Evolutionary conservation across 2,329 filamentous ascomycete genomes (phyloP).

Genomic region (Colletotrichum horii): DNA sequence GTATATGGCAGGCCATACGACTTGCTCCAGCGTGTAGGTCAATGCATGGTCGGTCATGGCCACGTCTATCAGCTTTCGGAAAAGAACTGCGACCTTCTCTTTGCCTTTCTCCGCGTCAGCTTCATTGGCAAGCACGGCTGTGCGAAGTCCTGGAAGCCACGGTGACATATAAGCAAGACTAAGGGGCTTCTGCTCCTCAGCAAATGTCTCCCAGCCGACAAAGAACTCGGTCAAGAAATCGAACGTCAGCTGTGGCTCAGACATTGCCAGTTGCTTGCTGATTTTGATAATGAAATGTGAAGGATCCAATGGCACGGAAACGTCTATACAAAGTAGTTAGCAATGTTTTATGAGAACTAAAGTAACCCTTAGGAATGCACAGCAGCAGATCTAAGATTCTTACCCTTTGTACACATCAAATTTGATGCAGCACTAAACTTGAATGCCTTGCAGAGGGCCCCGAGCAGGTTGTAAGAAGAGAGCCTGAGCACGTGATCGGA

Average conservation of each 20-base stretch:
- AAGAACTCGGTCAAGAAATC: constrained; percentile 79
- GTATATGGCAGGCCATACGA: constrained; percentile 68
- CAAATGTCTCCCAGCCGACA: constrained; percentile 73
- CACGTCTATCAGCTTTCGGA: constrained; percentile 71
- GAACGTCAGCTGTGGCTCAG: constrained; percentile 70
- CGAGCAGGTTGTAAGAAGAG: constrained; percentile 71
- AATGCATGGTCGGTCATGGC: constrained; percentile 65
- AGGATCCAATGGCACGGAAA: constrained; percentile 67
- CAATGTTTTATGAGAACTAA: neutral
- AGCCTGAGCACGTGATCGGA: constrained; percentile 64
- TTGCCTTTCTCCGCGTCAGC: constrained; percentile 68
- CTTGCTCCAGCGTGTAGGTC: constrained; percentile 66
- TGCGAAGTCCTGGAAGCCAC: constrained; percentile 68
- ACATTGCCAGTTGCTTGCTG: constrained; percentile 65
- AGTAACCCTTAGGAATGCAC: neutral
- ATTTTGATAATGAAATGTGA: constrained; percentile 70
- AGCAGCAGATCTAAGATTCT: constrained; percentile 18
- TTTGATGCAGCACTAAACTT: constrained; percentile 67
- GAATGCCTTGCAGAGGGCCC: constrained; percentile 70
- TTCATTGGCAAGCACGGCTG: constrained; percentile 63
- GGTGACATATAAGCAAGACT: constrained; percentile 74
- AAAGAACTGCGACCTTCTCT: constrained; percentile 68
- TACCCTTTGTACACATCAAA: constrained; percentile 67
- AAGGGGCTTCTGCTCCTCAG: constrained; percentile 69
- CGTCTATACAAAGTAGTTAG: constrained; percentile 45